Percentiles rank a stretch among this genome's conserved stretches.
These are phyloP conservation scores for Talaromyces funiculosus DNA, from an alignment of 2,329 filamentous ascomycete species.

Conservation along the genomic window DNA sequence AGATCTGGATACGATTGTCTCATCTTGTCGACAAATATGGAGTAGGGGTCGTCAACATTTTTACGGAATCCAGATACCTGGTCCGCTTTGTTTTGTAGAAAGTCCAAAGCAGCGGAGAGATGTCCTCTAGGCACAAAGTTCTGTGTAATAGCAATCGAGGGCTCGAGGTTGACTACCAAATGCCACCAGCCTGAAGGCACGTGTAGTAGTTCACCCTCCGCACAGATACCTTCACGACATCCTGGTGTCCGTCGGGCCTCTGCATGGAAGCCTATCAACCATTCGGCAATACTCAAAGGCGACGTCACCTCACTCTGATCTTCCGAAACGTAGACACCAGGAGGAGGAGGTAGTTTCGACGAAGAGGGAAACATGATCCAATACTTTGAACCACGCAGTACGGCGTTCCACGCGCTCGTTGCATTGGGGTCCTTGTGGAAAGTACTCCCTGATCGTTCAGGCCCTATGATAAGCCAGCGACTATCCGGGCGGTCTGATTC, in stretches of 20 bases:
- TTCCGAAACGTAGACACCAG: slow-evolving; percentile 81
- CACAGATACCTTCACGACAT: slow-evolving; percentile 80
- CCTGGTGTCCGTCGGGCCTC: slow-evolving; percentile 70
- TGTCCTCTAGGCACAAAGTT: slow-evolving; percentile 83
- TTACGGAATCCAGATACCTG: slow-evolving; percentile 82
- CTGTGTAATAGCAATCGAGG: slow-evolving; percentile 83
- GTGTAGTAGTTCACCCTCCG: slow-evolving; percentile 78
- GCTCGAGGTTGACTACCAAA: slow-evolving; percentile 81
- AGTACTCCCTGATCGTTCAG: slow-evolving; percentile 79
- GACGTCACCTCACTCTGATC: slow-evolving; percentile 92
- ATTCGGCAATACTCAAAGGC: slow-evolving; percentile 93
- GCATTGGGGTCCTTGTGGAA: slow-evolving; percentile 81
- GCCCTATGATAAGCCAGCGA: slow-evolving; percentile 88
- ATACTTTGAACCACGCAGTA: slow-evolving; percentile 84
- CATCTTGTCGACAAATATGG: slow-evolving; percentile 67
- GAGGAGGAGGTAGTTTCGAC: slow-evolving; percentile 58
- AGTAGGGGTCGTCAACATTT: slow-evolving; percentile 65
- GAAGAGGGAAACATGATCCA: slow-evolving; percentile 96
- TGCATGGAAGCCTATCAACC: slow-evolving; percentile 82
- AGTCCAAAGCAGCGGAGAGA: slow-evolving; percentile 68
- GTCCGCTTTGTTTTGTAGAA: slow-evolving; percentile 73
- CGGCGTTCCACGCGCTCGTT: slow-evolving; percentile 84
- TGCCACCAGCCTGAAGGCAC: slow-evolving; percentile 97
- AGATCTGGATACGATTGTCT: slow-evolving; percentile 58
- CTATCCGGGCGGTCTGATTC: slow-evolving; percentile 75